phyloP scores from a whole-genome alignment of 2,329 filamentous ascomycete genomes.

The Botrytis byssoidea region DNA sequence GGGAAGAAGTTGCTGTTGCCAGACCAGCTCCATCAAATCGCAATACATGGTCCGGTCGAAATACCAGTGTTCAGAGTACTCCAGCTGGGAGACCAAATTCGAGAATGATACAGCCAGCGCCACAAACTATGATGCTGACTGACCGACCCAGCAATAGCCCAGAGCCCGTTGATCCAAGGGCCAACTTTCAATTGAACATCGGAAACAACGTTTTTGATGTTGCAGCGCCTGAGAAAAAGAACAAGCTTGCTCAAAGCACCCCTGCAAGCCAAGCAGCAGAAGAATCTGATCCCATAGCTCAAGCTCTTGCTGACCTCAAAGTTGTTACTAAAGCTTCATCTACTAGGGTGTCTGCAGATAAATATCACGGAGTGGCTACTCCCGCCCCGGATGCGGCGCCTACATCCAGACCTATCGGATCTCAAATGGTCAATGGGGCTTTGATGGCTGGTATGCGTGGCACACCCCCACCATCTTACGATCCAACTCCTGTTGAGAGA shows the following conservation, averaged over 20 bases:
- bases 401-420: slow-evolving; percentile 45
- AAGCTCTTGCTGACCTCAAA: slow-evolving; percentile 89
- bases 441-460: slow-evolving; percentile 61
- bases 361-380: slow-evolving; percentile 89
- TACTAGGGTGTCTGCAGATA: slow-evolving; percentile 87
- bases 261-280: slow-evolving; percentile 49
- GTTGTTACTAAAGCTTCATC: slow-evolving; percentile 79
- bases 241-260: slow-evolving; percentile 42
- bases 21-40: slow-evolving; percentile 45
- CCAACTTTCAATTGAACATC: slow-evolving; percentile 88
- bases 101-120: slow-evolving; percentile 32
- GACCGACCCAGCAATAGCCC: slow-evolving; percentile 62
- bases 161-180: slow-evolving; percentile 85
- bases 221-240: slow-evolving; percentile 68
- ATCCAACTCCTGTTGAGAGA: slow-evolving; percentile 64
- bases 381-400: slow-evolving; percentile 59
- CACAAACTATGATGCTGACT: slow-evolving; percentile 35
- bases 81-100: slow-evolving; percentile 43
- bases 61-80: slow-evolving; percentile 30
- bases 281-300: slow-evolving; percentile 82
- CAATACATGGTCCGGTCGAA: slow-evolving; percentile 56
- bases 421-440: slow-evolving; percentile 43
- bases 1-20: slow-evolving; percentile 51
- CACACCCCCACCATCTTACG: slow-evolving; percentile 86
- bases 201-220: slow-evolving; percentile 97